Base-by-base conservation (phyloP, 2,329 filamentous ascomycete genomes). In the Aspergillus unguis region DNA sequence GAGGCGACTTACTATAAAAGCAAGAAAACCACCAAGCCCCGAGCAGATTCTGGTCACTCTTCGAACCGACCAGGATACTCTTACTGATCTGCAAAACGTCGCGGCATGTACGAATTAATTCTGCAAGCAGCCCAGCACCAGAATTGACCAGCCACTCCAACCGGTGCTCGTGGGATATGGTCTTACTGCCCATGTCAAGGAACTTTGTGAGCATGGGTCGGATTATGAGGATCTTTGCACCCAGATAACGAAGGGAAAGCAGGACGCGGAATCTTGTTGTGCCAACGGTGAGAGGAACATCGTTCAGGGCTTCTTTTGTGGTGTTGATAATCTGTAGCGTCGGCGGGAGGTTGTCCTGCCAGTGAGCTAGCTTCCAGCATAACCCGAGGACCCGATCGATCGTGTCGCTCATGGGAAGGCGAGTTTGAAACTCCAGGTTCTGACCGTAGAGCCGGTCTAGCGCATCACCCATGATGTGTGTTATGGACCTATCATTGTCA, bases 21-120 rank as follows among this genome's bases (percentile, higher is more conserved):
- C 54, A 53, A 9, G 50, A 56, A 48, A 56, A 56, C 54, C 54
- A 56, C 54, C 54, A 56, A 29, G 53, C 54, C 8, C 54, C 54
- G 1, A 53, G 50, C 28, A 56, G 32, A 40, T 56, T 56, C 42
- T 50, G 46, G 42, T 56, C 37, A 29, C 41, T 53, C 23, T 33
- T 37, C 0, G 50, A 50, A 8, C 45, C 50, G 9, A 27, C 27
- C 3, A 56, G 43, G 10, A 56, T 56, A 40, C 31, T 48, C 42
- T 53, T 56, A 23, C 54, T 56, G 50, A 53, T 53, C 29, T 48
- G 42, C 4, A 56, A 33, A 6, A 56, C 27, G n/a, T 48, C 37
- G 35, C 33, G 36, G 38, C 54, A 56, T 8, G 54, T 53, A 11
- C 43, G 41, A 3, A 53, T 41, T 6, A 56, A 11, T 17, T 53